Percentiles rank a stretch among this genome's conserved stretches.
phyloP scores from a whole-genome alignment of 2,329 filamentous ascomycete genomes.

The Hypoxylon rubiginosum region DNA sequence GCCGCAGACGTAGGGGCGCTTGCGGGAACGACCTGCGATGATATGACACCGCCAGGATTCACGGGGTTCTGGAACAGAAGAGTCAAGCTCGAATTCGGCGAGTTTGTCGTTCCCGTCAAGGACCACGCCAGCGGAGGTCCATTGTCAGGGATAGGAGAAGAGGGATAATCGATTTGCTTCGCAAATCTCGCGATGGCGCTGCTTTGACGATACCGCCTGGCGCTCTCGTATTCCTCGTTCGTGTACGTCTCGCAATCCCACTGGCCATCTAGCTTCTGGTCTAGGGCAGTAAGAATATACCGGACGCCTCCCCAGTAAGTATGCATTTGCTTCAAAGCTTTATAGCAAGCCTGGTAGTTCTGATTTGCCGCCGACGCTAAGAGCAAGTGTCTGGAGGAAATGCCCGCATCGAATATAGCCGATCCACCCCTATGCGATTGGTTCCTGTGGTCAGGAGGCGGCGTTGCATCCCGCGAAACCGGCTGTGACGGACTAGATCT shows the following conservation, averaged over 20 bases:
- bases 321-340: slow-evolving; percentile 83
- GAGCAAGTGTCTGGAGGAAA: slow-evolving; percentile 76
- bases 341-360: slow-evolving; percentile 89
- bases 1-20: slow-evolving; percentile 37
- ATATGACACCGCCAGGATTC: slow-evolving; percentile 40
- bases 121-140: slow-evolving; percentile 81
- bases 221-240: slow-evolving; percentile 82
- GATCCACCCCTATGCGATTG: slow-evolving; percentile 38
- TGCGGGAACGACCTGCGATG: slow-evolving; percentile 33
- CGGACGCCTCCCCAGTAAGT: slow-evolving; percentile 88
- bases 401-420: slow-evolving; percentile 52
- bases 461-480: slow-evolving; percentile 71
- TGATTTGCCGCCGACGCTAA: slow-evolving; percentile 85
- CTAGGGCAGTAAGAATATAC: slow-evolving; percentile 87
- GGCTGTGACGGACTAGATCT: slow-evolving; percentile 77
- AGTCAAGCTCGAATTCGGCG: slow-evolving; percentile 84
- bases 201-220: slow-evolving; percentile 64
- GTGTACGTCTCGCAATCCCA: slow-evolving; percentile 80
- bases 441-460: slow-evolving; percentile 54
- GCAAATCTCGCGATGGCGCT: slow-evolving; percentile 61
- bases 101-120: slow-evolving; percentile 88
- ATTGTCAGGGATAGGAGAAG: slow-evolving; percentile 61
- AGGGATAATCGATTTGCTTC: slow-evolving; percentile 58
- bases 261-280: slow-evolving; percentile 89
- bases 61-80: slow-evolving; percentile 77